Evolutionary conservation across 257 asterid genomes (phyloP), one percentile per base, ranked within the genome.

Genomic region (Knoxia roxburghii): DNA sequence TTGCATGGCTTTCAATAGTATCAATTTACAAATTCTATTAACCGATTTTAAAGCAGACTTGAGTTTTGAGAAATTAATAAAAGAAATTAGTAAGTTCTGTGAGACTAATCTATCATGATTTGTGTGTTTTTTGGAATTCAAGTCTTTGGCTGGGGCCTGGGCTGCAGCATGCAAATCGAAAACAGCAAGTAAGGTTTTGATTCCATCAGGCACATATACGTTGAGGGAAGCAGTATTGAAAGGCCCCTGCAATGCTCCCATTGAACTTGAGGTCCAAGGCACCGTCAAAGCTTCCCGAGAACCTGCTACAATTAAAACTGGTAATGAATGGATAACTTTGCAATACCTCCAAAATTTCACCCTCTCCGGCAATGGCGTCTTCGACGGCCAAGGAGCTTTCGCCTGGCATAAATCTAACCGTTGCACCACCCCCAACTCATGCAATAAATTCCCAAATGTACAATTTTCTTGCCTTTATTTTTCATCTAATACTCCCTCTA

Each of bases 331-430:
- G 91, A 10, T 85, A 6, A 78, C 82, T 1, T 1, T 85, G 21
- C 60, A 77, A 5, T 73, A 85, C 14, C 52, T 83, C n/a, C 68
- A 77, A 23, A 7, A 27, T 26, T 69, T 87, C 48, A 80, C 85
- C 24, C 53, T 87, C 41, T 72, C 76, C 1, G 93, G 88, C 24
- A 75, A 71, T 1, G 90, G 92, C 4, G 59, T 72, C 9, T 64
- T 83, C 15, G 86, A 83, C 40, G 92, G 92, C 45, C 87, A 88
- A 51, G 88, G 90, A 8, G 24, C 64, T 10, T 4, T 24, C 18
- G 82, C 83, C 0, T 87, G 89, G 92, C 21, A 6, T 7, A 57
- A 84, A 86, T n/a, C n/a, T n/a, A 1, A 81, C n/a, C 63, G 43
- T 52, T 83, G 95, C 72, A 14, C 69, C 61, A 60, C n/a, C 4